A percentile compares a stretch with the other conserved stretches of the same genome.
phyloP scores from a whole-genome alignment of 306 rosid genomes.

The Prunus mongolica region DNA sequence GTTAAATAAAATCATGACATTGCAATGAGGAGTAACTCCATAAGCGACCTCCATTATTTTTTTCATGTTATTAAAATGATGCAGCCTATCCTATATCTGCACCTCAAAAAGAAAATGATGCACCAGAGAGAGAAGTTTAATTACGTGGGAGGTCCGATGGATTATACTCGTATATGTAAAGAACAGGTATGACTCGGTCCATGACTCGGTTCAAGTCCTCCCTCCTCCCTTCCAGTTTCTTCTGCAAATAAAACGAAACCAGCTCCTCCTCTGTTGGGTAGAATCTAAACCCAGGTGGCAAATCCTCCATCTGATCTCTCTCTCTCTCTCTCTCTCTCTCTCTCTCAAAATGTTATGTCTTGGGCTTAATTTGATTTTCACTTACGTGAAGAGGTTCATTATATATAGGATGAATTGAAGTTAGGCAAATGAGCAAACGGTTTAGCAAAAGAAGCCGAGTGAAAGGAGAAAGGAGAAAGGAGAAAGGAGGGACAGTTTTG shows the following conservation, averaged over 20 bases:
- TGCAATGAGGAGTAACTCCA: too few relatives aligned
- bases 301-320: conserved; percentile 35
- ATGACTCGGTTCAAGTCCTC: conserved; percentile 34
- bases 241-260: conserved; percentile 54
- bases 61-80: too few relatives aligned
- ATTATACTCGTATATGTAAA: conserved; percentile 57
- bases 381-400: background rate
- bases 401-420: background rate
- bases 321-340: background rate
- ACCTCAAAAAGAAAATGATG: too few relatives aligned
- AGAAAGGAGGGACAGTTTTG: background rate
- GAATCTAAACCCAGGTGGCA: conserved; percentile 78
- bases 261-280: conserved; percentile 88
- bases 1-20: background rate
- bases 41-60: too few relatives aligned
- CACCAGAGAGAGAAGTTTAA: background rate
- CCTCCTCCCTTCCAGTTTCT: conserved; percentile 53
- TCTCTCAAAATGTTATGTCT: background rate
- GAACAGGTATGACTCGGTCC: conserved; percentile 51
- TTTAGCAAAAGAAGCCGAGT: conserved; percentile 4
- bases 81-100: too few relatives aligned
- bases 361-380: background rate
- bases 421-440: conserved; percentile 16
- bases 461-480: conserved; percentile 1
- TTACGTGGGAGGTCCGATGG: conserved; percentile 88